Percentiles rank a stretch among this genome's conserved stretches.
Evolutionary conservation across 257 asterid genomes (phyloP).

Genomic region (Nemophila menziesii): DNA sequence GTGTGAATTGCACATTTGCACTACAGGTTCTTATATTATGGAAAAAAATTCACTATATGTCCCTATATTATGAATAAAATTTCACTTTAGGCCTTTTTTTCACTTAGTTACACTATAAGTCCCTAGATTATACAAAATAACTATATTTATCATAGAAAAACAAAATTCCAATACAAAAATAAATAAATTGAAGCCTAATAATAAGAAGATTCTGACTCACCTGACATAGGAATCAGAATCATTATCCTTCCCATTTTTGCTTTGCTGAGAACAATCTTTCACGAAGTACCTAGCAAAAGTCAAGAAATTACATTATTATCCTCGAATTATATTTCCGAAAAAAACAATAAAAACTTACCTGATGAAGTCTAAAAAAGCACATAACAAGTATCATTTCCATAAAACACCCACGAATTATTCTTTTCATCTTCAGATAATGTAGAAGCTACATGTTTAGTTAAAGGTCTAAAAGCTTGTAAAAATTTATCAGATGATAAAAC

Average conservation of each 20-base stretch:
- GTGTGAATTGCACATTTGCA: too few species aligned
- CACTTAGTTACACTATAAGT: too few species aligned
- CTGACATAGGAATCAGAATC: constrained; percentile 21
- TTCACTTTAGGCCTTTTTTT: too few species aligned
- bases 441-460: constrained; percentile 8
- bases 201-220: constrained; percentile 2
- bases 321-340: too few species aligned
- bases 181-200: too few species aligned
- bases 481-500: constrained; percentile 33
- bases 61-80: too few species aligned
- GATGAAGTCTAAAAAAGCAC: constrained; percentile 53
- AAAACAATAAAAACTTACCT: constrained; percentile 10
- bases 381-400: constrained; percentile 48
- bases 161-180: too few species aligned
- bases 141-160: too few species aligned
- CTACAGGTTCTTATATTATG: too few species aligned
- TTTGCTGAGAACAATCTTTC: constrained; percentile 15
- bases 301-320: too few species aligned
- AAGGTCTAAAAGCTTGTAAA: constrained; percentile 13
- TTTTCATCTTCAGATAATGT: constrained; percentile 6
- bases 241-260: constrained; percentile 10
- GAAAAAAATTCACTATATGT: too few species aligned
- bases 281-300: constrained; percentile 11
- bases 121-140: too few species aligned
- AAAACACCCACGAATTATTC: constrained; percentile 11